Evolutionary conservation across 345 rosid species (phyloP).

Genomic region (Bruguiera gymnorhiza): DNA sequence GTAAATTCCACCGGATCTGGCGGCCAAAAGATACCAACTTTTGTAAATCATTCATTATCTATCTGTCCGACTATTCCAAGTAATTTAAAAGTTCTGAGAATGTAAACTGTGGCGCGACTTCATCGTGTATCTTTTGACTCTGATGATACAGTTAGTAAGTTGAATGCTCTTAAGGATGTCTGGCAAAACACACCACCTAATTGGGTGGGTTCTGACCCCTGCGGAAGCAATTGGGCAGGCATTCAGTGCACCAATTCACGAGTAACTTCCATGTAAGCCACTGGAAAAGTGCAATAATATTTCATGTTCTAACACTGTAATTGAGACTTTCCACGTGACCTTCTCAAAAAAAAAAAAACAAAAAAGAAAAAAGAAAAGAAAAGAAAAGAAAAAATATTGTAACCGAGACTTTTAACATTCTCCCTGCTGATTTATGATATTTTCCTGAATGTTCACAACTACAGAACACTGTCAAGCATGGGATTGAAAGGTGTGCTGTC

Average conservation of each 20-base stretch:
- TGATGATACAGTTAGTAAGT: slow-evolving; percentile 40
- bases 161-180: slow-evolving; percentile 34
- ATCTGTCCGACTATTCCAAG: background rate
- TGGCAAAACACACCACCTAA: slow-evolving; percentile 54
- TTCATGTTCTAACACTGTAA: background rate
- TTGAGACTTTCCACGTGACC: background rate
- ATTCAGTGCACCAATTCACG: slow-evolving; percentile 48
- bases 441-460: slow-evolving; percentile 14
- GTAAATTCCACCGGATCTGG: background rate
- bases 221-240: slow-evolving; percentile 69
- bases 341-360: background rate
- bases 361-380: background rate
- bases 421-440: background rate
- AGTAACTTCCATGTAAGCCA: slow-evolving; percentile 53
- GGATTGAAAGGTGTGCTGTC: slow-evolving; percentile 53
- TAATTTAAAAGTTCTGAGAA: background rate
- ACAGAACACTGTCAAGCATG: slow-evolving; percentile 59
- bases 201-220: slow-evolving; percentile 75
- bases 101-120: background rate
- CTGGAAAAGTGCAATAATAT: background rate
- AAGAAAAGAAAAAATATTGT: background rate
- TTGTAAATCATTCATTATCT: too few species aligned
- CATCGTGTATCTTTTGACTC: background rate
- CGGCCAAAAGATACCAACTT: too few species aligned
- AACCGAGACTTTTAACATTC: background rate